Evolutionary conservation across 176 grass and related monocot genomes (phyloP), one percentile per base, ranked within the genome.

Genomic region (Musa acuminata): DNA sequence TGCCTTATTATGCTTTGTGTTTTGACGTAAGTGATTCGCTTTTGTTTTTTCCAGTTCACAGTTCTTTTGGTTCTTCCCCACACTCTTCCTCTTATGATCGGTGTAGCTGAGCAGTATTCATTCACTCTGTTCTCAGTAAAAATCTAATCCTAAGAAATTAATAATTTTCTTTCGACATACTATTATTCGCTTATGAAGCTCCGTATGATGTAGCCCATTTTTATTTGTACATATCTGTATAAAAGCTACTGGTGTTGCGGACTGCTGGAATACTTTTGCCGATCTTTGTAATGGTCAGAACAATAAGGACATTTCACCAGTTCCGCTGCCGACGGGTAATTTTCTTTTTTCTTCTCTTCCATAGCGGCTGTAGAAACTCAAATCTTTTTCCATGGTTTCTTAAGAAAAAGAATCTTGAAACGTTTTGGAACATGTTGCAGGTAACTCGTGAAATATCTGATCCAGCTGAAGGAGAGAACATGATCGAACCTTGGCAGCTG

Each of bases 41-140:
- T 53, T 79, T 53, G 77, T 62, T 80, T 74, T 72, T 14, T 72
- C 73, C 57, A 99, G 95, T 99, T 99, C 84, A 75, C 89, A 82
- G 59, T 89, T 60, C 82, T 99, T 82, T 72, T 99, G 54, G 17
- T 91, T 64, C 84, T 99, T 65, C 88, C 88, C 25, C 95, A 99
- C 77, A 74, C 78, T 2, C 86, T 99, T 50, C 90, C 88, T 79
- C 71, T 99, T 12, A 81, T 91, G 67, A 82, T 99, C n/a, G 77
- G 72, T 57, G 94, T 75, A 62, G 60, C 85, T 11, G 90, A 87
- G 82, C 85, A 89, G 68, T 91, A 89, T 53, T 89, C 90, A 0
- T 76, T 91, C 13, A 57, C 88, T 17, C 26, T 99, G 21, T 89
- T 99, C 69, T 72, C 76, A 8, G 95, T 99, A 94, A 94, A 78